Evolutionary conservation across 768 basidiomycete species (phyloP).

Genomic region (Rhizopogon salebrosus): DNA sequence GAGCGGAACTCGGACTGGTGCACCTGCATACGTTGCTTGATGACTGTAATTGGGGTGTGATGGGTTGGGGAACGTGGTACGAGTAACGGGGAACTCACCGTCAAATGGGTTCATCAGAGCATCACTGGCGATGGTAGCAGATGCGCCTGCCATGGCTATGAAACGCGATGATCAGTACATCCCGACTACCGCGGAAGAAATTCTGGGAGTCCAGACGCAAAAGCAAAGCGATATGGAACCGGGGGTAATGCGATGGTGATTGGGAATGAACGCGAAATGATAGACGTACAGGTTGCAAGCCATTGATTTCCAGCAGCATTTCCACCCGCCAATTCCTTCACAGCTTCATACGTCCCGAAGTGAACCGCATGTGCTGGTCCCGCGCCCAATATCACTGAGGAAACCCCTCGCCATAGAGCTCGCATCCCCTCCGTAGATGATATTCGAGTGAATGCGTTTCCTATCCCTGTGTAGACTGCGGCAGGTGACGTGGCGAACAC

Average conservation of each 20-base stretch:
- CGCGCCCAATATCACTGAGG: conserved; percentile 92
- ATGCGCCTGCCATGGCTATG: conserved; percentile 86
- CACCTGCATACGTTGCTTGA: conserved; percentile 99
- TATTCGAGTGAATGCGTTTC: conserved; percentile 88
- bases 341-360: conserved; percentile 92
- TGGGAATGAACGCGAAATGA: conserved; percentile 1
- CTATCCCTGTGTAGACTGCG: conserved; percentile 84
- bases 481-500: conserved; percentile 84
- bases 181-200: background rate
- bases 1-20: conserved; percentile 90
- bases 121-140: conserved; percentile 92
- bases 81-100: conserved; percentile 48
- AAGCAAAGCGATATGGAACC: conserved; percentile 2
- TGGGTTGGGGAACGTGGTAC: conserved; percentile 5
- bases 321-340: conserved; percentile 90
- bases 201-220: background rate
- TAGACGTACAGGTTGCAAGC: conserved; percentile 76
- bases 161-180: conserved; percentile 10
- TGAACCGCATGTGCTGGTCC: conserved; percentile 98
- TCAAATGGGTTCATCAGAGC: conserved; percentile 99
- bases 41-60: conserved; percentile 52
- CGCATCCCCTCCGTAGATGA: conserved; percentile 91
- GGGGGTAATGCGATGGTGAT: background rate
- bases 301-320: conserved; percentile 75
- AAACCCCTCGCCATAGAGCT: conserved; percentile 93